These are phyloP conservation scores for Dendrostoma leiphaemia DNA, from an alignment of 2,329 filamentous ascomycete species.

Conservation along the genomic window DNA sequence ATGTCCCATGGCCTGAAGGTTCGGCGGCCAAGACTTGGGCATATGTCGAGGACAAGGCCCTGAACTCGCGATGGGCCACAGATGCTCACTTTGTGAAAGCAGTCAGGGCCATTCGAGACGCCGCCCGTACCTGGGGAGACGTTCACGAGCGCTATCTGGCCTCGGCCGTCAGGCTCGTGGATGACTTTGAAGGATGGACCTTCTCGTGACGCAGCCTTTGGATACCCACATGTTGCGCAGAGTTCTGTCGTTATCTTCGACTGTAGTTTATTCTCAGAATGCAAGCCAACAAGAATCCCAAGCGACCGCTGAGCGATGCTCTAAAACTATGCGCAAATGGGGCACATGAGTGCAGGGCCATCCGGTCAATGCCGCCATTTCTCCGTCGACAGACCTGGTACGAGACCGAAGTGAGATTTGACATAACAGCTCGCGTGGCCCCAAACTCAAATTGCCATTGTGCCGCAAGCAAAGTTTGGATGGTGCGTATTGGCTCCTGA, in stretches of 20 bases:
- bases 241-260: background rate
- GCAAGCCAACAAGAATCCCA: background rate
- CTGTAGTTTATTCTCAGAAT: background rate
- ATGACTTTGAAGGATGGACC: constrained; percentile 70
- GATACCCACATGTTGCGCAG: background rate
- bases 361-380: background rate
- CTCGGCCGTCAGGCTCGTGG: constrained; percentile 68
- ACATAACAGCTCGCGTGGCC: background rate
- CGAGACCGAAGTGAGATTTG: background rate
- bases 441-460: background rate
- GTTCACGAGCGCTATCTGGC: constrained; percentile 63
- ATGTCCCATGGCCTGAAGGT: constrained; percentile 53
- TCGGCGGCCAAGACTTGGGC: constrained; percentile 70
- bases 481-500: background rate
- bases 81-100: constrained; percentile 87
- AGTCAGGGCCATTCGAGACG: constrained; percentile 72
- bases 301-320: background rate
- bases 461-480: background rate
- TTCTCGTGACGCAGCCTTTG: constrained; percentile 25
- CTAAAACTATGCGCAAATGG: background rate
- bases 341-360: background rate
- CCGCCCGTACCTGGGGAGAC: constrained; percentile 72
- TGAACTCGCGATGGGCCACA: constrained; percentile 64
- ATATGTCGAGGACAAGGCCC: constrained; percentile 68
- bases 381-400: background rate